Conservation (phyloP, 495 filamentous ascomycete species). For the Talaromyces borbonicus region DNA sequence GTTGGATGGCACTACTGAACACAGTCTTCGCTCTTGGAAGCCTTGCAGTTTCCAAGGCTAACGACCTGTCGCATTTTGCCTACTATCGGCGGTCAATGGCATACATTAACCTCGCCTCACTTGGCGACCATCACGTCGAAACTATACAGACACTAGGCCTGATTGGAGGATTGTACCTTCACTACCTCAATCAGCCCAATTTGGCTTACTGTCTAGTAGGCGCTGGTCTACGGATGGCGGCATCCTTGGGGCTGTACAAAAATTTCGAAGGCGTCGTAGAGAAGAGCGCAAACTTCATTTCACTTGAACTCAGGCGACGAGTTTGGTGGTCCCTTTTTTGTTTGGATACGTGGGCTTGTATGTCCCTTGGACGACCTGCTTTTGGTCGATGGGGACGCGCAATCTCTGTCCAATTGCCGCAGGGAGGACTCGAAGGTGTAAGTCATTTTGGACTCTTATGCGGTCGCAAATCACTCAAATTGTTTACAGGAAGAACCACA, state of each 20-base stretch:
- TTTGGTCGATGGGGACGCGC: background rate
- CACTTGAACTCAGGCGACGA: slow-evolving; percentile 46
- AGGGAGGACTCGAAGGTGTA: background rate
- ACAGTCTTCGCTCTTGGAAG: slow-evolving; percentile 67
- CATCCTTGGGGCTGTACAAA: background rate
- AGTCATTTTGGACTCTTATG: background rate
- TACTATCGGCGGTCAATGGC: slow-evolving; percentile 56
- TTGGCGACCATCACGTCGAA: slow-evolving; percentile 56
- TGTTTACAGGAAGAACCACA: too few relatives aligned
- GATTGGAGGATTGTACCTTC: slow-evolving; percentile 60
- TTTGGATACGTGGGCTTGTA: slow-evolving; percentile 59
- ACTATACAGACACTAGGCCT: slow-evolving; percentile 54
- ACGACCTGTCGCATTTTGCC: background rate
- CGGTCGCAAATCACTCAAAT: background rate
- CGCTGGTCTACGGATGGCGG: slow-evolving; percentile 54
- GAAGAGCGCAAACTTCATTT: too few relatives aligned
- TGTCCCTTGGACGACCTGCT: slow-evolving; percentile 51
- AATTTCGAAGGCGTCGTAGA: background rate
- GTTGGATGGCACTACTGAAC: slow-evolving; percentile 61
- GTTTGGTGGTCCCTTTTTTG: slow-evolving; percentile 64
- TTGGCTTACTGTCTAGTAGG: slow-evolving; percentile 42
- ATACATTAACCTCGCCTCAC: slow-evolving; percentile 52
- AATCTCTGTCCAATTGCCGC: background rate
- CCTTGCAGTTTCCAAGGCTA: slow-evolving; percentile 28
- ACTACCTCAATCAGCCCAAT: slow-evolving; percentile 62